phyloP scores from a whole-genome alignment of 2,329 filamentous ascomycete species.

The Pseudocercospora vitis region DNA sequence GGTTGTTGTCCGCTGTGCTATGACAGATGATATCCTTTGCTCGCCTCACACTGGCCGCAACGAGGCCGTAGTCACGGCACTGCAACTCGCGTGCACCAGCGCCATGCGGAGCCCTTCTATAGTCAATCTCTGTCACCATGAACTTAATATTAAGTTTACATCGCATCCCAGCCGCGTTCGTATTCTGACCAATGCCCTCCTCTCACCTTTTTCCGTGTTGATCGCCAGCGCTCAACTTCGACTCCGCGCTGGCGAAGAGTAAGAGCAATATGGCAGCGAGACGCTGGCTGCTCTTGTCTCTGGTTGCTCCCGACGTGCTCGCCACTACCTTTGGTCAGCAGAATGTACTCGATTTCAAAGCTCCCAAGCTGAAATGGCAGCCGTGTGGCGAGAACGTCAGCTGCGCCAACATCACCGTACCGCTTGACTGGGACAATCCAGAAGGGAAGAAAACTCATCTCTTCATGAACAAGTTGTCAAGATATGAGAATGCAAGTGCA shows the following conservation, averaged over 20 bases:
- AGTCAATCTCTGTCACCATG: not conserved
- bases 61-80: too few species aligned
- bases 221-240: not conserved
- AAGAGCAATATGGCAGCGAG: not conserved
- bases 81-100: too few species aligned
- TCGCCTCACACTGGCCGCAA: slow-evolving; percentile 33
- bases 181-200: not conserved
- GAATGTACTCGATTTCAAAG: not conserved
- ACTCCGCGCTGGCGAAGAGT: not conserved
- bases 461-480: slow-evolving; percentile 2
- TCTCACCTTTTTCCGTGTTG: not conserved
- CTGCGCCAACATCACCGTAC: slow-evolving; percentile 1
- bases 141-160: not conserved
- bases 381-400: not conserved
- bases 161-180: not conserved
- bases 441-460: not conserved
- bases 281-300: not conserved
- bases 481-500: not conserved
- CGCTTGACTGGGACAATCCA: slow-evolving; percentile 3
- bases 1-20: too few species aligned
- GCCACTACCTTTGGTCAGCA: not conserved
- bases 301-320: not conserved
- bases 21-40: slow-evolving; percentile 27
- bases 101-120: too few species aligned
- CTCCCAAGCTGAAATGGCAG: slow-evolving; percentile 2